Evolutionary conservation across 2,329 filamentous ascomycete species (phyloP), one percentile per base, ranked within the genome.

Genomic region (Colletotrichum sojae): DNA sequence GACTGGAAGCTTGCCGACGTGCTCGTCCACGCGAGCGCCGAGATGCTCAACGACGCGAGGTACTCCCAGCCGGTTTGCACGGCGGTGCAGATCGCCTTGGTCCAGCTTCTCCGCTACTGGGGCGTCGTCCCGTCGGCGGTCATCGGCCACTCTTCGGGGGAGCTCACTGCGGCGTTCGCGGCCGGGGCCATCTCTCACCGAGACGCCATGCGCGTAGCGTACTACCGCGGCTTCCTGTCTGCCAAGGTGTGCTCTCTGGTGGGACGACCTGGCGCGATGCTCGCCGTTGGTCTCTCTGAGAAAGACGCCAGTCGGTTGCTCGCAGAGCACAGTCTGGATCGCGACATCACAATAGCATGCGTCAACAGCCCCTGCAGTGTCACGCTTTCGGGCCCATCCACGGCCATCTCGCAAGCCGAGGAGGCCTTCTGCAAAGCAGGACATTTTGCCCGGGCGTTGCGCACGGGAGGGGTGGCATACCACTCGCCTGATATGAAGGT

Each of bases 341-440:
- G 61, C 2, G 76, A 79, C 18, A 76, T 81, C 69, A 48, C 55
- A 12, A 58, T 65, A 36, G 31, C 31, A 16, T 86, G 86, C 72
- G 81, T 84, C 72, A 89, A 89, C 78, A 86, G 84, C 31, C 85
- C 86, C 0, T 76, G 77, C 0, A 87, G 82, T 18, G 74, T 85
- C 6, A 89, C 87, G 0, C 79, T 88, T 0, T 87, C 86, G 1
- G 31, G 31, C 31, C 31, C 31, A 4, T 36, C 31, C 31, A 2
- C 75, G 0, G 79, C 81, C 27, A 73, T 75, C 0, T 81, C 80
- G 3, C 76, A 88, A 3, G 80, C 83, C 8, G 52, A 72, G 0
- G 67, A 71, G 1, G 72, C 74, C 27, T 69, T 83, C 25, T 78
- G 84, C 49, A 76, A 22, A 48, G 63, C 53, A 5, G 39, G 53